phyloP scores from a whole-genome alignment of 2,329 filamentous ascomycete genomes.

The Gliomastix tumulicola region DNA sequence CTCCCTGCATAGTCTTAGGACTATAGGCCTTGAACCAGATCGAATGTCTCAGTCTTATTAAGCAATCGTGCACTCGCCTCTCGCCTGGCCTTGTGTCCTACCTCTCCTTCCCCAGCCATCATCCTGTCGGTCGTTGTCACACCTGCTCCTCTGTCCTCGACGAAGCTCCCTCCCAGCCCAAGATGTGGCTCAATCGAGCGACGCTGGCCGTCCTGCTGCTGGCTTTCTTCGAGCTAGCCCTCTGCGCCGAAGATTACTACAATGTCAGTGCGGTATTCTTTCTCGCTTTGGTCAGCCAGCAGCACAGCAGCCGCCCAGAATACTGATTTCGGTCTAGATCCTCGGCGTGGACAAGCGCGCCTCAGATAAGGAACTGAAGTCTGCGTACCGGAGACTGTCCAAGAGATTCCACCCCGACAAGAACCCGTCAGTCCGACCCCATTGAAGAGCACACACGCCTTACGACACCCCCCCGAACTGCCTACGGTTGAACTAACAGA shows the following conservation, averaged over 20 bases:
- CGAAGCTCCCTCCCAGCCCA: constrained; percentile 8
- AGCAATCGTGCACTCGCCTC: no score
- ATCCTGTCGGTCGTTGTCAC: no score
- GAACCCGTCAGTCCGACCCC: constrained; percentile 65
- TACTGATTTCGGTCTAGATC: constrained; percentile 41
- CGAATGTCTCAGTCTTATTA: no score
- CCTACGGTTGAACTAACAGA: no score
- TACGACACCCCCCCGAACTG: no score
- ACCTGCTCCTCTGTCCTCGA: not conserved
- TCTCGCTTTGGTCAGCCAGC: not conserved
- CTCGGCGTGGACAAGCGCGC: constrained; percentile 75
- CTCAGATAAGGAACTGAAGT: constrained; percentile 83
- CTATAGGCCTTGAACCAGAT: no score
- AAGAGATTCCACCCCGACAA: constrained; percentile 98
- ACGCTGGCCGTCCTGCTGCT: constrained; percentile 41
- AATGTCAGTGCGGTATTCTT: constrained; percentile 42
- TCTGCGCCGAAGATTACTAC: constrained; percentile 69
- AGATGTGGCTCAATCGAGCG: constrained; percentile 46
- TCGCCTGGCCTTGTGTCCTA: no score
- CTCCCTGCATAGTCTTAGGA: no score
- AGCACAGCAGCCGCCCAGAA: not conserved
- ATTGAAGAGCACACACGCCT: no score
- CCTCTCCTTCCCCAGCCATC: no score
- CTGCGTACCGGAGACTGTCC: constrained; percentile 82
- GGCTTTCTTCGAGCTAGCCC: constrained; percentile 43